phyloP scores from a whole-genome alignment of 2,329 filamentous ascomycete species.

The Beauveria sp. region DNA sequence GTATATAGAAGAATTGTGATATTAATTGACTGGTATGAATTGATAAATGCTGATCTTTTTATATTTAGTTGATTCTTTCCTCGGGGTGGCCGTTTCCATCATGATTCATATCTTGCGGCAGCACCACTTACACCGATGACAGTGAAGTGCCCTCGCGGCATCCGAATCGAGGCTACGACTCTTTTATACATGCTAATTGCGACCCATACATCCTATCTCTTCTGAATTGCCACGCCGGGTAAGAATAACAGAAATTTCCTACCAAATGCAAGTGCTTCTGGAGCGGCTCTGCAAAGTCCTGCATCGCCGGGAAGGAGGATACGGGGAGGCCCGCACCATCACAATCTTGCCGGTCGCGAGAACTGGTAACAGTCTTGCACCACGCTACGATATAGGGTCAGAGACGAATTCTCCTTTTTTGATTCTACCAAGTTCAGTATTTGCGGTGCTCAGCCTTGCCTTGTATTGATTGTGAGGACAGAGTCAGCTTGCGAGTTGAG shows the following conservation, averaged over 20 bases:
- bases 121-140: background rate
- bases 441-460: too few relatives aligned
- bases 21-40: background rate
- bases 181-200: too few relatives aligned
- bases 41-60: too few relatives aligned
- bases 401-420: too few relatives aligned
- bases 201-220: background rate
- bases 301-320: background rate
- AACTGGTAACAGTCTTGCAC: too few relatives aligned
- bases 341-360: background rate
- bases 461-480: too few relatives aligned
- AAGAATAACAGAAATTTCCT: background rate
- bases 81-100: background rate
- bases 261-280: background rate
- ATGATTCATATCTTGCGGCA: background rate
- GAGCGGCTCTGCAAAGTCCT: background rate
- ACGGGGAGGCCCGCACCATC: background rate
- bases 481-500: too few relatives aligned
- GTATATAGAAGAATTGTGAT: background rate
- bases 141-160: too few relatives aligned
- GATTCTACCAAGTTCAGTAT: too few relatives aligned
- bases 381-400: too few relatives aligned
- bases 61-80: too few relatives aligned
- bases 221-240: background rate
- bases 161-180: too few relatives aligned